Evolutionary conservation across 2,329 filamentous ascomycete genomes (phyloP).

Genomic region (Aspergillaceae sp.): DNA sequence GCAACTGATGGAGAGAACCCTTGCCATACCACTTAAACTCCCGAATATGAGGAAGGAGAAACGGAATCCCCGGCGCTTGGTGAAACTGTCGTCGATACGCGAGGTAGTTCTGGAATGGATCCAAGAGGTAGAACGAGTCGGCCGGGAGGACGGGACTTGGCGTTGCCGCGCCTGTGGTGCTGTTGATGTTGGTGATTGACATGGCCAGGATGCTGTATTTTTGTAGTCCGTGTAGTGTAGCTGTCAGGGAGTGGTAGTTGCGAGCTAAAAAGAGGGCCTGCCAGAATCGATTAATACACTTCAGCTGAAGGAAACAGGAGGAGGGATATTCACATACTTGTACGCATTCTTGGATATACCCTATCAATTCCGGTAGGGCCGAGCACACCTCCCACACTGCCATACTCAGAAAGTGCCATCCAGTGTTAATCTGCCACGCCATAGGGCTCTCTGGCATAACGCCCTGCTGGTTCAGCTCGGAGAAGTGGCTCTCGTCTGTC

Average conservation of each 20-base stretch:
- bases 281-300: slow-evolving; percentile 1
- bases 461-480: slow-evolving; percentile 16
- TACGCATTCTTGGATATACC: slow-evolving; percentile 27
- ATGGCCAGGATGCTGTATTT: slow-evolving; percentile 22
- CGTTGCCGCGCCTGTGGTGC: slow-evolving; percentile 11
- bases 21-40: slow-evolving; percentile 25
- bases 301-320: background rate
- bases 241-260: slow-evolving; percentile 32
- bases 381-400: slow-evolving; percentile 33
- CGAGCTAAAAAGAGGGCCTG: slow-evolving; percentile 22
- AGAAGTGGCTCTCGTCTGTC: slow-evolving; percentile 23
- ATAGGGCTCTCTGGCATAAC: slow-evolving; percentile 16
- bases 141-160: slow-evolving; percentile 17
- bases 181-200: slow-evolving; percentile 8
- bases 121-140: slow-evolving; percentile 18
- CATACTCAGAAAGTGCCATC: slow-evolving; percentile 25
- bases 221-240: slow-evolving; percentile 29
- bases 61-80: slow-evolving; percentile 28
- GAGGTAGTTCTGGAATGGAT: slow-evolving; percentile 26
- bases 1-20: slow-evolving; percentile 18
- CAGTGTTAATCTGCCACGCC: slow-evolving; percentile 13
- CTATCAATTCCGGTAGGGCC: slow-evolving; percentile 25
- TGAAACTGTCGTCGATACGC: slow-evolving; percentile 27
- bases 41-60: slow-evolving; percentile 29
- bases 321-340: slow-evolving; percentile 19